Evolutionary conservation across 257 asterid genomes (phyloP), one percentile per base, ranked within the genome.

Genomic region (Salvia miltiorrhiza): DNA sequence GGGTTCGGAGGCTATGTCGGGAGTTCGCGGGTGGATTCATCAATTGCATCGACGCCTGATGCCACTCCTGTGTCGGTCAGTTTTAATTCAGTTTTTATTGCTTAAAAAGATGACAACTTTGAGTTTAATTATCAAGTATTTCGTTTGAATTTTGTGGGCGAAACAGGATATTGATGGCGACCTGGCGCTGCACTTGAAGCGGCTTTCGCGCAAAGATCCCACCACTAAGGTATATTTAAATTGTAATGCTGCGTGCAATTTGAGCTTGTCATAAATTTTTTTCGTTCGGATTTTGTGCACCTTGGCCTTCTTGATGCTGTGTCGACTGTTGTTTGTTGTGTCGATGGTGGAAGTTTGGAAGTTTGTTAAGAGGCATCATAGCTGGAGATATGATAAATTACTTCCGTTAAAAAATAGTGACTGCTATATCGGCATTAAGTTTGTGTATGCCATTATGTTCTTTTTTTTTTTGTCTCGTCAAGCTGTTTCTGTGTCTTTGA

Each of bases 1-100:
- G 99, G 99, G 45, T 94, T 94, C 69, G 99, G 99, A 54, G 99
- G 99, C 73, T 93, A 82, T 67, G 89, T 90, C 0, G 99, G 99
- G 21, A 81, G 89, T 69, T 93, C 99, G n/a, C 96, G 95, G 16
- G 81, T 91, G 39, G 92, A 86, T 40, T 81, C 91, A 58, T 57
- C 96, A 57, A 79, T 84, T 49, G 48, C 83, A 54, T 65, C 91
- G 24, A 76, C 84, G 5, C 84, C 90, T 71, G 93, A 87, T 28
- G 78, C 94, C 45, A 67, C 87, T 69, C 71, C 88, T 45, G 76
- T 73, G 16, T 21, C 79, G 88, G 99, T 93, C 50, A 56, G 48
- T 60, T 63, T 72, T 63, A 13, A 13, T 69, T 78, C 32, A 43
- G 13, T 26, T 39, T 43, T n/a, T 37, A 11, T 14, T 40, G 35